phyloP scores from a whole-genome alignment of 164 flowering plant species.

The Tetrastigma voinierianum region DNA sequence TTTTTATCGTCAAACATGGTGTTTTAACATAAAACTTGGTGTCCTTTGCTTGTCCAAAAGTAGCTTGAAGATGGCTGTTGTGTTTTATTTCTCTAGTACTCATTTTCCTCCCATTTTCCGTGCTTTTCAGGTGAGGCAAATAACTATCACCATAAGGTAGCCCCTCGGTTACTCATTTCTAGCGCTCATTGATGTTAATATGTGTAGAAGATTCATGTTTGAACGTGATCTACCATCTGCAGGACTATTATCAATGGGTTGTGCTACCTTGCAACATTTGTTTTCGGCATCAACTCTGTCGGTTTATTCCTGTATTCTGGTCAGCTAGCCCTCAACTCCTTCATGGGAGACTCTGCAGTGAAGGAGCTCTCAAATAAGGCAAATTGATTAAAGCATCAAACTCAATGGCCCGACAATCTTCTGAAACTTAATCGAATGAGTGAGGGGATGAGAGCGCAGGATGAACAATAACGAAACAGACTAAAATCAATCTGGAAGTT shows the following conservation, averaged over 20 bases:
- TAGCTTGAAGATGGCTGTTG: background rate
- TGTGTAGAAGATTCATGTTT: background rate
- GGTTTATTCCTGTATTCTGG: conserved; percentile 80
- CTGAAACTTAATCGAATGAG: conserved; percentile 18
- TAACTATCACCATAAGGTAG: conserved; percentile 90
- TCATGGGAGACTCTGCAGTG: conserved; percentile 39
- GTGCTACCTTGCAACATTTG: conserved; percentile 94
- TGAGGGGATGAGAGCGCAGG: conserved; percentile 29
- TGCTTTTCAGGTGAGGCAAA: conserved; percentile 82
- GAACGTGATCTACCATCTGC: conserved; percentile 21
- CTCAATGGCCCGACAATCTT: too few relatives aligned
- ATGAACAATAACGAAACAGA: conserved; percentile 14
- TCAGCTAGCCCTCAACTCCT: conserved; percentile 77
- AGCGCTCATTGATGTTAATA: background rate
- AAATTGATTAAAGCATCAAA: too few relatives aligned
- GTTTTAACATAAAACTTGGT: too few relatives aligned
- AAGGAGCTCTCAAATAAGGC: conserved; percentile 17
- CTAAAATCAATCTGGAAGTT: background rate
- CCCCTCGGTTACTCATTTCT: background rate
- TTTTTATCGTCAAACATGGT: background rate
- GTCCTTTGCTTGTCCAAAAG: too few relatives aligned
- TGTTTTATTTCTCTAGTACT: background rate
- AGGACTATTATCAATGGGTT: conserved; percentile 91
- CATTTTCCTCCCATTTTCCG: background rate
- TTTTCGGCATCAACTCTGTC: conserved; percentile 74